phyloP scores from a whole-genome alignment of 352 stramenopile genomes.

The Phytophthora pinifolia region DNA sequence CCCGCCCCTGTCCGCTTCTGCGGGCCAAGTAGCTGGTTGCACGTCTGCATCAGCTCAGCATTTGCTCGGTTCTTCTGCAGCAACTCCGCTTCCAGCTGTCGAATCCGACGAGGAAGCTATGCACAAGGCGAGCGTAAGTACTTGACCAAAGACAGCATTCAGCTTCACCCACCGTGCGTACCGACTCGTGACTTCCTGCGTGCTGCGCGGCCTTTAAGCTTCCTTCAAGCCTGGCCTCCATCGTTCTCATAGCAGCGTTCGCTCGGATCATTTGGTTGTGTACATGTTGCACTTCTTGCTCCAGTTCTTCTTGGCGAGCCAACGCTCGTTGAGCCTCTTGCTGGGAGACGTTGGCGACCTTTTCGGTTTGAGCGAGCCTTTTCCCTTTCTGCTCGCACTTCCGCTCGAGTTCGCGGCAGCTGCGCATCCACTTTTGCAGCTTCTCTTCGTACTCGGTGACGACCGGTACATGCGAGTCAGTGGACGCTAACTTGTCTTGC shows the following conservation, averaged over 20 bases:
- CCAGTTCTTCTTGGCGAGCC: conserved; percentile 30
- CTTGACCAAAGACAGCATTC: not conserved
- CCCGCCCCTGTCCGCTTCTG: conserved; percentile 9
- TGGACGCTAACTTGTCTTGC: conserved; percentile 29
- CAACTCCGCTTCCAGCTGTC: conserved; percentile 45
- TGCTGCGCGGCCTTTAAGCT: conserved; percentile 26
- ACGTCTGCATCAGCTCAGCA: conserved; percentile 35
- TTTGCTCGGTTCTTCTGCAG: conserved; percentile 34
- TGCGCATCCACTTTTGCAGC: conserved; percentile 38
- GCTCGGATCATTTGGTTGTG: conserved; percentile 56
- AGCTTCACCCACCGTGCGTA: not conserved
- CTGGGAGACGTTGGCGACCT: conserved; percentile 24
- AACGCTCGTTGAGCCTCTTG: conserved; percentile 24
- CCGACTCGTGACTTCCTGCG: conserved; percentile 12
- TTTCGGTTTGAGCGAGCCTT: conserved; percentile 24
- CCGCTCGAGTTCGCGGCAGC: conserved; percentile 31
- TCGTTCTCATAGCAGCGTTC: conserved; percentile 41
- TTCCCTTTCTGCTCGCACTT: conserved; percentile 25
- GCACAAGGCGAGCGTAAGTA: not conserved
- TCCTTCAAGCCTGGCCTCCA: conserved; percentile 49
- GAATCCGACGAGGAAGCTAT: conserved; percentile 43
- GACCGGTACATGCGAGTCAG: conserved; percentile 22
- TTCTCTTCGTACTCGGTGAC: conserved; percentile 47
- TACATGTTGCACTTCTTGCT: conserved; percentile 35
- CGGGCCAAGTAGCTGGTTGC: conserved; percentile 27